Base-by-base conservation (phyloP, 2,329 filamentous ascomycete species). In the Onygenales sp. region DNA sequence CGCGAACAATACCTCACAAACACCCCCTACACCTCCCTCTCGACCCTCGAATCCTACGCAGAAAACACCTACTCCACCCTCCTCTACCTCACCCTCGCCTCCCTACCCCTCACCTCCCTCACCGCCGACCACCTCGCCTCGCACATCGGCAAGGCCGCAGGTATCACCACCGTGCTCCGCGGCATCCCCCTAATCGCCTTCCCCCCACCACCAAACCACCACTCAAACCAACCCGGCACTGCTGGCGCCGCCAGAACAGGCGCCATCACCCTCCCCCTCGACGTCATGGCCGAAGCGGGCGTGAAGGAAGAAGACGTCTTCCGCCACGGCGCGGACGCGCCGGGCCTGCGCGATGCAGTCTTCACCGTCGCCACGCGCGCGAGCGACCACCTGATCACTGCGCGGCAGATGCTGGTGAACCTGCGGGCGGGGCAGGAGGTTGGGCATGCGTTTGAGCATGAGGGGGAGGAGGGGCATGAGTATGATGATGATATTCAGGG, bases 61-160 rank as follows among this genome's bases (percentile, higher is more conserved):
- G 93, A 98, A 70, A 90, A 90, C 62, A 97, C 93, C 1, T 97
- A 97, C 71, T 90, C 90, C 14, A 95, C 89, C 0, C 76, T 97
- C 44, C 82, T 95, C 71, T 98, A 98, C 68, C 79, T 94, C 57
- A 92, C 87, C 0, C 74, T 97, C 39, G 89, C 89, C 14, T 78
- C 86, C 6, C 72, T 96, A 54, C 87, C 89, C 0, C 76, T 96
- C 63, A 81, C 84, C 8, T 94, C 88, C 1, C 78, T 95, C 63
- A 86, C 91, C 27, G 83, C 90, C 43, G 93, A 98, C 64, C 93
- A 98, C 71, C 77, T 98, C 14, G 92, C 92, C 7, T 94, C 88
- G 52, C 93, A 98, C 68, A 87, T 97, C 54, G 93, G 93, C 51
- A 98, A 98, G 66, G 91, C 93, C 0, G 86, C 84, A 48, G 93